Base-by-base conservation (phyloP, 2,329 filamentous ascomycete genomes). In the Aspergillus viridinutans region DNA sequence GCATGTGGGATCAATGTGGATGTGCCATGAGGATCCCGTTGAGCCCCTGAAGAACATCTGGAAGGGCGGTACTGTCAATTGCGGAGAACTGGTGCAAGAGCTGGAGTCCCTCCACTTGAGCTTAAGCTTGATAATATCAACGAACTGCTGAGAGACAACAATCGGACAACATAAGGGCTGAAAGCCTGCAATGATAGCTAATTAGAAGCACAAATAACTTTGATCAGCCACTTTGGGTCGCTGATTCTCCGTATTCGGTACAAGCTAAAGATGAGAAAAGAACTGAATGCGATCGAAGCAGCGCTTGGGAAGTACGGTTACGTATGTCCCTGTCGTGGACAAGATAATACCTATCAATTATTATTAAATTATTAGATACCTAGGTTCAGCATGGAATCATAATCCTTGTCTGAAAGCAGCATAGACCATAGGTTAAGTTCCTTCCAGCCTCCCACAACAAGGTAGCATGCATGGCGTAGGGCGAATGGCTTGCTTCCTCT, bases 1-100 rank as follows among this genome's bases (percentile, higher is more conserved):
- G 57, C 54, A 58, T 64, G 63, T 65, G 63, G 63, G 57, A 64
- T 61, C 32, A 17, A 38, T 64, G 63, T 65, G 63, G 63, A 65
- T 65, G 63, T 64, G 63, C 61, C 63, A 64, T 63, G 60, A 65
- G 60, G 61, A 54, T 45, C 42, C 42, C 42, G 42, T 57, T 59
- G 56, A 62, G 60, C 58, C 54, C 50, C 51, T 51, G 52, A 58
- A 54, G 57, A 59, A 56, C 62, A 58, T 63, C 61, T 58, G 52
- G 55, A 57, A 43, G 52, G 49, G 61, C 63, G 63, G 63, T 61
- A 59, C 63, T 60, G 61, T 64, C 58, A 57, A 65, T 56, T 63
- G 63, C 63, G 61, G 63, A 65, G 62, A 63, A 64, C 50, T 45
- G 57, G 52, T 60, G 62, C 53, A 63, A 56, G 56, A 58, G 50